These are phyloP conservation scores for Niebla homalea DNA, from an alignment of 495 filamentous ascomycete species.

Conservation along the genomic window DNA sequence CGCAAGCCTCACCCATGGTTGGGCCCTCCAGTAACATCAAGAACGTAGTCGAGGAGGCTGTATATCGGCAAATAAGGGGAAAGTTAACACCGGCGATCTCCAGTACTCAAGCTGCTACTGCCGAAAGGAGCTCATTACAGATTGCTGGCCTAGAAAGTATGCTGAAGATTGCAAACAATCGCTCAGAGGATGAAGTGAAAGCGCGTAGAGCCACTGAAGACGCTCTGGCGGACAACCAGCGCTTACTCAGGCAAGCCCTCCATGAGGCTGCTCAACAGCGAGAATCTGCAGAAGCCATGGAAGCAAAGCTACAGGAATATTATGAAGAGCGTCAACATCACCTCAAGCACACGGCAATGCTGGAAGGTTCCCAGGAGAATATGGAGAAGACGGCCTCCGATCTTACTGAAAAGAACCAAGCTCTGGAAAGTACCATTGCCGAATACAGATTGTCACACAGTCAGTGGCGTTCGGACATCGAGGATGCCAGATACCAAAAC, in stretches of 20 bases:
- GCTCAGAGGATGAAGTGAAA: slow-evolving; percentile 48
- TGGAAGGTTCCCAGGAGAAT: slow-evolving; percentile 51
- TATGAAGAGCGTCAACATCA: slow-evolving; percentile 40
- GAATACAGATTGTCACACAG: slow-evolving; percentile 47
- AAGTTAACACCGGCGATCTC: slow-evolving; percentile 15
- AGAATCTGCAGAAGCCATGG: slow-evolving; percentile 54
- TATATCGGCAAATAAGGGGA: slow-evolving; percentile 26
- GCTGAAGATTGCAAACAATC: slow-evolving; percentile 36
- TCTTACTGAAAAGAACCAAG: slow-evolving; percentile 41
- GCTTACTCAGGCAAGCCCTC: slow-evolving; percentile 57
- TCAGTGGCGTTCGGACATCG: slow-evolving; percentile 41
- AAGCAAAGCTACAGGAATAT: slow-evolving; percentile 37
- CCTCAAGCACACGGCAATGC: slow-evolving; percentile 45
- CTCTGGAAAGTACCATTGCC: slow-evolving; percentile 44
- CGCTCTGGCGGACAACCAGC: slow-evolving; percentile 54
- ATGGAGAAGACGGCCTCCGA: slow-evolving; percentile 53
- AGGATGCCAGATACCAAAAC: slow-evolving; percentile 41
- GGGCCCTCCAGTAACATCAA: slow-evolving; percentile 24
- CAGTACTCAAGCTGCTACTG: slow-evolving; percentile 22
- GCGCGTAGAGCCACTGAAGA: slow-evolving; percentile 57
- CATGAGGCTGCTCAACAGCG: slow-evolving; percentile 57
- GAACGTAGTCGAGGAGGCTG: slow-evolving; percentile 34
- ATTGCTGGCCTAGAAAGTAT: slow-evolving; percentile 41
- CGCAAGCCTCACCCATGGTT: background rate
- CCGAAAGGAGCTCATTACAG: slow-evolving; percentile 39